Conservation (phyloP, 2,329 filamentous ascomycete genomes). For the Phaeophleospora eucalypticola region DNA sequence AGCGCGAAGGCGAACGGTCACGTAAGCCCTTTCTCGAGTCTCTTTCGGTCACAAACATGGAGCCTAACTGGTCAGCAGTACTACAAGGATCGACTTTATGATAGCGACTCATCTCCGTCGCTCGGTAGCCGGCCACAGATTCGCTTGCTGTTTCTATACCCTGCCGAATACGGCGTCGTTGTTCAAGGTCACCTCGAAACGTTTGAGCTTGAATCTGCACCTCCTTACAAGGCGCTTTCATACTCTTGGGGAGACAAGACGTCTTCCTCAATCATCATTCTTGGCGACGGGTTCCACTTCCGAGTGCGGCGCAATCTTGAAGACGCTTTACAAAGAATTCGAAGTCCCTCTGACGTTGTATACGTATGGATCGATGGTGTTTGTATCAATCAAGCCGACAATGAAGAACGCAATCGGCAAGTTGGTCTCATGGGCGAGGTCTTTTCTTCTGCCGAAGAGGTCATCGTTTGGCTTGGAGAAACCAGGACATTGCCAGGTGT, state of each 20-base stretch:
- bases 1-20: neutral
- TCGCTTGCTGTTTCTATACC: neutral
- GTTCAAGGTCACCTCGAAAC: neutral
- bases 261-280: neutral
- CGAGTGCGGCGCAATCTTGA: neutral
- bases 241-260: neutral
- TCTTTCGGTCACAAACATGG: too few species aligned
- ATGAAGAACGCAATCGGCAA: conserved; percentile 2
- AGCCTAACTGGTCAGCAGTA: neutral
- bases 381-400: conserved; percentile 5
- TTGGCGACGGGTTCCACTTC: neutral
- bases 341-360: neutral
- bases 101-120: neutral
- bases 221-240: neutral
- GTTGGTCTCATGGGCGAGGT: conserved; percentile 3
- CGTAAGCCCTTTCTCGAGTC: too few species aligned
- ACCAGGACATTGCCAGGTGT: neutral
- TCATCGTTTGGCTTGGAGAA: neutral
- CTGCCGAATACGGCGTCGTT: neutral
- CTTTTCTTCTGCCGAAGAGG: neutral
- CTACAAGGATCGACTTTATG: neutral
- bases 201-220: neutral
- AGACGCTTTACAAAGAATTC: neutral
- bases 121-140: neutral
- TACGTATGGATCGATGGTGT: conserved; percentile 12